Evolutionary conservation across 345 rosid species (phyloP).

Genomic region (Populus tremula): DNA sequence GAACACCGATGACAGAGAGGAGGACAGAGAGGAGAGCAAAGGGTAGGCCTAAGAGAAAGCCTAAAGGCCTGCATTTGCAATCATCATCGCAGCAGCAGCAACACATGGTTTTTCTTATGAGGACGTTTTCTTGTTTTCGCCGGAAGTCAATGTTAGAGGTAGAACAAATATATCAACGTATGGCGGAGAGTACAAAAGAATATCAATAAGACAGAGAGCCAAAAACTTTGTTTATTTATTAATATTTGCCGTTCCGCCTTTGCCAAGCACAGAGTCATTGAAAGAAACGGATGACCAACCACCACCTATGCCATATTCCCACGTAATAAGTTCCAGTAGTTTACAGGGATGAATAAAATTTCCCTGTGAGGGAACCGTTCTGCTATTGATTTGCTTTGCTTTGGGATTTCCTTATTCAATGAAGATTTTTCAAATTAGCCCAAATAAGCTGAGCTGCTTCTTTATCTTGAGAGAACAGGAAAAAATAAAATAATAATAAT

Average conservation of each 20-base stretch:
- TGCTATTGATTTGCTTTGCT: too few species aligned
- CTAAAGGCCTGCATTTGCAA: constrained; percentile 73
- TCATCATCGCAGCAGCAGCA: constrained; percentile 43
- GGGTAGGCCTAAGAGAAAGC: constrained; percentile 86
- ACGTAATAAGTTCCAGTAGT: neutral
- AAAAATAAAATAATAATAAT: too few species aligned
- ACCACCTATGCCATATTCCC: neutral
- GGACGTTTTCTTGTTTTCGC: neutral
- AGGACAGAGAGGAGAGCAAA: constrained; percentile 74
- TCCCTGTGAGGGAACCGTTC: neutral
- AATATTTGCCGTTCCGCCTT: neutral
- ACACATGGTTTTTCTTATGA: constrained; percentile 2
- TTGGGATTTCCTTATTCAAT: neutral
- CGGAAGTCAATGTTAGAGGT: neutral
- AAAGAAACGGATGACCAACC: constrained; percentile 5
- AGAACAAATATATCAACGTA: neutral
- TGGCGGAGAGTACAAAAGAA: neutral
- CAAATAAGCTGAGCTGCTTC: neutral
- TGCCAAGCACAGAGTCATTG: neutral
- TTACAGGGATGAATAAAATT: neutral
- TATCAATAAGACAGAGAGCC: neutral
- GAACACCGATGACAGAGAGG: constrained; percentile 66
- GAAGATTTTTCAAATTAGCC: neutral
- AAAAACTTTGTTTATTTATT: neutral
- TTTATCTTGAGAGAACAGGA: neutral